Evolutionary conservation across 2,329 filamentous ascomycete species (phyloP), one percentile per base, ranked within the genome.

Genomic region (Cyphellophora europaea): DNA sequence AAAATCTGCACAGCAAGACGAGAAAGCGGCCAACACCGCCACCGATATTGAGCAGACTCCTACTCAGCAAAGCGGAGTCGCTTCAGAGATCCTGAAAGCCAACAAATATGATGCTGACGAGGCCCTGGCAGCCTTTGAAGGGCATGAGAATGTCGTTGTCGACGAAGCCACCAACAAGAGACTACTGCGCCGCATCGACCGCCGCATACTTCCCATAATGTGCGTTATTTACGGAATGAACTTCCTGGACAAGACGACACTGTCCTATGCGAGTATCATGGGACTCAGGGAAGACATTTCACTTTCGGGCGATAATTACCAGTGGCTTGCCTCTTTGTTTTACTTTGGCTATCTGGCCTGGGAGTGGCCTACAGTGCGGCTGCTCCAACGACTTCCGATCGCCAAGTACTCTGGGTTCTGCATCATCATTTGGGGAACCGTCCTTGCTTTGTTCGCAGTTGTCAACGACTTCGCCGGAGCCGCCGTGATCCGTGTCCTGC

Each of bases 81-180:
- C 10, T 32, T n/a, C n/a, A n/a, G n/a, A n/a, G n/a, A n/a, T n/a
- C n/a, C n/a, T n/a, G n/a, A n/a, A n/a, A n/a, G n/a, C n/a, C n/a
- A n/a, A n/a, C n/a, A n/a, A n/a, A 19, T 13, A n/a, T 35, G 69
- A 76, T 62, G 72, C 65, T 12, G 72, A 77, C 45, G 71, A 73
- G 38, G 72, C 72, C 17, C 58, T 76, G 62, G 69, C 72, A 44
- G 72, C 67, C 3, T 68, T 75, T 44, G 59, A 61, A 5, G 50
- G 51, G 15, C 71, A 69, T 11, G 60, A 72, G 44, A 49, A 65
- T 1, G 57, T 75, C 13, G 58, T 66, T 16, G 53, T 77, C 25
- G 72, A 71, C 33, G 69, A 67, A 43, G 65, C 63, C 30, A 73
- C 70, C 13, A 75, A 74, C 44, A 71, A 65, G 43, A n/a, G n/a